Percentiles rank a stretch among this genome's conserved stretches.
Evolutionary conservation across 1,284 basidiomycete species (phyloP).

Genomic region (Thecaphora thlaspeos): DNA sequence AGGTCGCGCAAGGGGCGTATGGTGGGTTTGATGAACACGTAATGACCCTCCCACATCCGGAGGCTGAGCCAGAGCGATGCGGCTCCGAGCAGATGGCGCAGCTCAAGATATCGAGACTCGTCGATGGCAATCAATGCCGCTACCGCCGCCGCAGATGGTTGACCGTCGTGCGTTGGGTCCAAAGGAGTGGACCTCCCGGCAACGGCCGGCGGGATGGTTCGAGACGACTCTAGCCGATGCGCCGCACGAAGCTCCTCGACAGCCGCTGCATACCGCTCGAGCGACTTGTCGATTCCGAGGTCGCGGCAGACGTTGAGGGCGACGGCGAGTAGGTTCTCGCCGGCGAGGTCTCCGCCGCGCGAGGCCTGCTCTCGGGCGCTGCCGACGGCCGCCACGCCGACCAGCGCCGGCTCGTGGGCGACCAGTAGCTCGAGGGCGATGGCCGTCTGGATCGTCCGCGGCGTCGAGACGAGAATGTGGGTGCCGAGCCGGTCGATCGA

Average conservation of each 20-base stretch:
- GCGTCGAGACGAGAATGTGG: slow-evolving; percentile 27
- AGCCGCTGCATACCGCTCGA: no score
- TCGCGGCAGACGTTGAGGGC: slow-evolving; percentile 19
- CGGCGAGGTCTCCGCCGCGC: slow-evolving; percentile 27
- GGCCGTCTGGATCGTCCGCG: slow-evolving; percentile 29
- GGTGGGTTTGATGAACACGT: slow-evolving; percentile 28
- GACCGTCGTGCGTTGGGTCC: no score
- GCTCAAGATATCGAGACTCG: background rate
- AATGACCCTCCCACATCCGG: slow-evolving; percentile 37
- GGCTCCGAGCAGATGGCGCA: no score
- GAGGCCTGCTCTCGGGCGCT: slow-evolving; percentile 10
- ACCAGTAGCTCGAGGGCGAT: slow-evolving; percentile 31
- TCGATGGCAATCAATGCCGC: background rate
- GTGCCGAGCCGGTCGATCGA: slow-evolving; percentile 32
- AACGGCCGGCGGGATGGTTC: no score
- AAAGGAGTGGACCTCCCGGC: no score
- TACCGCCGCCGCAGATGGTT: background rate
- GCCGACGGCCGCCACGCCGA: slow-evolving; percentile 26
- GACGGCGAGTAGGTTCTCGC: slow-evolving; percentile 25
- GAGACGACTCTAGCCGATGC: no score
- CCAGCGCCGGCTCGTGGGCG: slow-evolving; percentile 33
- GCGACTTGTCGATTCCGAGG: no score
- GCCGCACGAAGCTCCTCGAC: no score
- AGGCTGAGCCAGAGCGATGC: slow-evolving; percentile 32
- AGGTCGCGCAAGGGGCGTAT: slow-evolving; percentile 23